Evolutionary conservation across 2,329 filamentous ascomycete species (phyloP).

Genomic region (Neofusicoccum ribis): DNA sequence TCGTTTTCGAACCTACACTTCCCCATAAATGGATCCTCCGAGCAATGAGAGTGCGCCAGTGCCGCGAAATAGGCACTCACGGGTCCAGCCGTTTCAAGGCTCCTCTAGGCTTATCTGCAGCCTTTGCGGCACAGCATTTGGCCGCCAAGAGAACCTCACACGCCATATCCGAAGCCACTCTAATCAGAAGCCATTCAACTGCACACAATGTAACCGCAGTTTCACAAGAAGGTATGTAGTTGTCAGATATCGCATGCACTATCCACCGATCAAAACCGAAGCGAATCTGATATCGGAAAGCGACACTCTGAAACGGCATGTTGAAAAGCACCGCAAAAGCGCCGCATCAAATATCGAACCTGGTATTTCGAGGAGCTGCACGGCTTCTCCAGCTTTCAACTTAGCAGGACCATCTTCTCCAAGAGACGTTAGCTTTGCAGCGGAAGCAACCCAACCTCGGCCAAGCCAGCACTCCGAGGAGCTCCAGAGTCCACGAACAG

Average conservation of each 20-base stretch:
- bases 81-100: not conserved
- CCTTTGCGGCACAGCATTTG: not conserved
- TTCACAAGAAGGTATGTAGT: not conserved
- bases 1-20: too few species aligned
- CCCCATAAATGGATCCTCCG: not conserved
- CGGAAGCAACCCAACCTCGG: not conserved
- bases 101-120: not conserved
- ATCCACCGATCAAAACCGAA: not conserved
- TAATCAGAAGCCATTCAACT: not conserved
- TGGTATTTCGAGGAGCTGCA: not conserved
- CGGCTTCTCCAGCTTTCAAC: not conserved
- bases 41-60: not conserved
- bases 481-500: not conserved
- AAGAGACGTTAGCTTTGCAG: not conserved
- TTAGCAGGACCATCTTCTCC: not conserved
- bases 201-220: not conserved
- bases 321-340: not conserved
- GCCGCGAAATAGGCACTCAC: not conserved
- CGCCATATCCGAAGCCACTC: constrained; percentile 1
- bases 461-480: not conserved
- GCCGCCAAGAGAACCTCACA: not conserved
- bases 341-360: not conserved
- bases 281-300: not conserved
- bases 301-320: not conserved
- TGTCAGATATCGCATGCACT: too few species aligned